A percentile compares a stretch with the other conserved stretches of the same genome.
Evolutionary conservation across 2,329 filamentous ascomycete species (phyloP).

Genomic region (Neopestalotiopsis clavispora): DNA sequence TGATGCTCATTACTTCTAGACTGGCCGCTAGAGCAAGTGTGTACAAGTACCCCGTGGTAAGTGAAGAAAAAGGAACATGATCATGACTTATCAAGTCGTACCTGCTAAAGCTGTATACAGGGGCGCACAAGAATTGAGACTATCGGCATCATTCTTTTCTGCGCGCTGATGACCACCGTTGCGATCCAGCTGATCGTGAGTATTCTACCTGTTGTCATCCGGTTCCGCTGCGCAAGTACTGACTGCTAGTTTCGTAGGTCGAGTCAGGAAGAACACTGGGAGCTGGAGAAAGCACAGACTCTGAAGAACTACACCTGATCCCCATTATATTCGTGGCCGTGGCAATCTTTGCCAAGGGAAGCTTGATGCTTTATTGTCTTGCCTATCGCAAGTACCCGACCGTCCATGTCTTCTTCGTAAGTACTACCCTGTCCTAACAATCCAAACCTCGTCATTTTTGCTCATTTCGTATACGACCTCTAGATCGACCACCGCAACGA

Average conservation of each 20-base stretch:
- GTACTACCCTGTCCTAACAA: slow-evolving; percentile 17
- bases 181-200: slow-evolving; percentile 64
- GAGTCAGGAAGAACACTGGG: slow-evolving; percentile 60
- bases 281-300: slow-evolving; percentile 42
- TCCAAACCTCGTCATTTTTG: background rate
- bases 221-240: background rate
- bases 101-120: slow-evolving; percentile 28
- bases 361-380: slow-evolving; percentile 60
- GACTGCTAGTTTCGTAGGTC: slow-evolving; percentile 38
- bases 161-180: slow-evolving; percentile 69
- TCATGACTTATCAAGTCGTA: background rate
- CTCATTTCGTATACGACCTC: background rate
- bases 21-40: slow-evolving; percentile 64
- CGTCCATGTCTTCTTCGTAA: slow-evolving; percentile 59
- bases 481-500: slow-evolving; percentile 62
- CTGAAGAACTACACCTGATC: slow-evolving; percentile 53
- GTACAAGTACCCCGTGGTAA: slow-evolving; percentile 65
- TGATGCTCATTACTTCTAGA: slow-evolving; percentile 65
- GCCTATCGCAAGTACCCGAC: slow-evolving; percentile 57
- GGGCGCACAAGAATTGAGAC: slow-evolving; percentile 68
- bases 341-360: slow-evolving; percentile 57
- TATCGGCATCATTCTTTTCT: slow-evolving; percentile 69
- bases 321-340: slow-evolving; percentile 59
- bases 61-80: slow-evolving; percentile 18
- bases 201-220: slow-evolving; percentile 16